A percentile compares a stretch with the other conserved stretches of the same genome.
phyloP scores from a whole-genome alignment of 2,329 filamentous ascomycete genomes.

The Simplicillium aogashimaense region DNA sequence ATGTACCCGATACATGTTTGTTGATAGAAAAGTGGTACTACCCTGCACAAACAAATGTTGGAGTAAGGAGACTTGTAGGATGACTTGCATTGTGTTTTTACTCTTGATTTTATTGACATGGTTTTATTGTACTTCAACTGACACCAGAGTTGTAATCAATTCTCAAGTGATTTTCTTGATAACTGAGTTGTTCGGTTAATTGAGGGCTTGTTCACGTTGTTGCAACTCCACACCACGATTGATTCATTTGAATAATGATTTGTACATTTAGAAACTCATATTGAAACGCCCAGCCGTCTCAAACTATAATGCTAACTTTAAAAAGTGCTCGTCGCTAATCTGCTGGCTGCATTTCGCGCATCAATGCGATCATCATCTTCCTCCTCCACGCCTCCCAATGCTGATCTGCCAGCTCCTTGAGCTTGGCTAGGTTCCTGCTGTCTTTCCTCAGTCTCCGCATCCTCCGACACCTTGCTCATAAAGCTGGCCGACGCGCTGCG shows the following conservation, averaged over 20 bases:
- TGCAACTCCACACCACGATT: no score
- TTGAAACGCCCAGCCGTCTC: background rate
- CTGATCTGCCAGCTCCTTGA: constrained; percentile 31
- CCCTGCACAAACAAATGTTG: background rate
- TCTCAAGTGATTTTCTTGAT: no score
- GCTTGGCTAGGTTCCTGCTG: constrained; percentile 24
- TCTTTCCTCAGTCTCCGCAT: constrained; percentile 39
- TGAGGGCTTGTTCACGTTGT: no score
- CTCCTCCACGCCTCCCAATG: constrained; percentile 59
- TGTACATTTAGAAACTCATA: no score
- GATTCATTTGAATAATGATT: no score
- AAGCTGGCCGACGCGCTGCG: constrained; percentile 69
- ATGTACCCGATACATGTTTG: background rate
- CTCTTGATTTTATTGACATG: no score
- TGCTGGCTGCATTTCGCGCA: constrained; percentile 88
- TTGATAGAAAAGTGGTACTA: no score
- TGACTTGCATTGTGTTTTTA: background rate
- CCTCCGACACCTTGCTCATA: constrained; percentile 53
- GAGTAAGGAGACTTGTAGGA: no score
- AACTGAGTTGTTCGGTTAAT: no score
- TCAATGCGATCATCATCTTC: constrained; percentile 92
- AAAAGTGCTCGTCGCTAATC: constrained; percentile 90
- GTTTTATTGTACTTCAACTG: no score
- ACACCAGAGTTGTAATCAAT: no score
- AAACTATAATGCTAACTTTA: constrained; percentile 26